These are phyloP conservation scores for Closterium sp. DNA, from an alignment of 139 green algal genomes.

Conservation along the genomic window DNA sequence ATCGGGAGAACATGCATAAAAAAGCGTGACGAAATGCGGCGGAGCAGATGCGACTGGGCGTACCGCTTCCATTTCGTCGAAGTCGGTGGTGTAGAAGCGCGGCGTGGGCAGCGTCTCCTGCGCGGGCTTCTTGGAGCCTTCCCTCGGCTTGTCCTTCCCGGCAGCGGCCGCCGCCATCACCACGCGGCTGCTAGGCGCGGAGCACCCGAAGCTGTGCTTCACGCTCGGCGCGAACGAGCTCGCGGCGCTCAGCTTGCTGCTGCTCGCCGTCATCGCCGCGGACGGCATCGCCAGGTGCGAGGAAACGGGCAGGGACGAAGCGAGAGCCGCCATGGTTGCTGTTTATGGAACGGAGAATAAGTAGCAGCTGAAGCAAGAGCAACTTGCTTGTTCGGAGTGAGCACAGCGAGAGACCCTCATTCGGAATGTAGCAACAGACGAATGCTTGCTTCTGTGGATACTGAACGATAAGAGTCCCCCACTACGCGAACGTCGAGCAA, in stretches of 20 bases:
- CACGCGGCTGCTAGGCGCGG: background rate
- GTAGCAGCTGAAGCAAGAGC: background rate
- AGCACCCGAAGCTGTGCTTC: background rate
- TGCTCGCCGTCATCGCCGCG: background rate
- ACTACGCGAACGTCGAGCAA: no score
- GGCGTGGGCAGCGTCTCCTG: constrained; percentile 88
- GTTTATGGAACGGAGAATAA: background rate
- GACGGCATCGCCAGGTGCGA: background rate
- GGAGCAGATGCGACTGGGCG: background rate
- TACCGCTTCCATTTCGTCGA: constrained; percentile 93
- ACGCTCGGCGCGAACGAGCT: background rate
- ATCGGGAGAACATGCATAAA: background rate
- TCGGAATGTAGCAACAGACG: no score
- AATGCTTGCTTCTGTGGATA: no score
- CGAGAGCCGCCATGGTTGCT: background rate
- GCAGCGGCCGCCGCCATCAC: background rate
- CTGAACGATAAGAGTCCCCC: no score
- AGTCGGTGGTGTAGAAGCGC: constrained; percentile 96
- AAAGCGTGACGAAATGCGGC: background rate
- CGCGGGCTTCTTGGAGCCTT: constrained; percentile 83
- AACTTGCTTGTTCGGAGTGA: no score
- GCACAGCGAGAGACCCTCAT: no score
- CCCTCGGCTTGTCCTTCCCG: constrained; percentile 46
- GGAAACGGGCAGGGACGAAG: background rate
- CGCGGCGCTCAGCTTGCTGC: background rate